phyloP scores from a whole-genome alignment of 768 basidiomycete genomes.

The Boletus tylopilopsis region DNA sequence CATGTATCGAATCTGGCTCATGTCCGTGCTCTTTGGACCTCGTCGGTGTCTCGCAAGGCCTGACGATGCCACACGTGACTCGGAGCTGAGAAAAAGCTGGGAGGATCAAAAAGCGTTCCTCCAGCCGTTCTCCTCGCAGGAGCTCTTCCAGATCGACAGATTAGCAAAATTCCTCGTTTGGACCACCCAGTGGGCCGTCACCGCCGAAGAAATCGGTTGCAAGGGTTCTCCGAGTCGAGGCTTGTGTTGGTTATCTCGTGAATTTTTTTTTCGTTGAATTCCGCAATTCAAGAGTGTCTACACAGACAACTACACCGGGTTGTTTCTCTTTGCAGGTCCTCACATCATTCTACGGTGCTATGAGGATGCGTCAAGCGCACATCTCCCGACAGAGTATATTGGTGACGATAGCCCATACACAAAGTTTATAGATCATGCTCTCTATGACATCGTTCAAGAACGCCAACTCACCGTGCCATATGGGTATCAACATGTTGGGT shows the following conservation, averaged over 20 bases:
- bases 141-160: background rate
- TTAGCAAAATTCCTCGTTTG: background rate
- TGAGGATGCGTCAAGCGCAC: background rate
- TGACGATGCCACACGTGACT: background rate
- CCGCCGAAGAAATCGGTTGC: background rate
- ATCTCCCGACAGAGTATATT: background rate
- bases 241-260: background rate
- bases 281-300: background rate
- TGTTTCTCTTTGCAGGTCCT: slow-evolving; percentile 11
- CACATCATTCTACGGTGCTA: slow-evolving; percentile 5
- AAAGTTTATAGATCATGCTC: background rate
- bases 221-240: background rate
- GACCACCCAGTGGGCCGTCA: background rate
- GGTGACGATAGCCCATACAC: background rate
- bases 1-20: slow-evolving; percentile 28
- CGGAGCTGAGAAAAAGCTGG: background rate
- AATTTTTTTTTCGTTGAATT: background rate
- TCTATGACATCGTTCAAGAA: background rate
- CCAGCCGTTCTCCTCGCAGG: background rate
- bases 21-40: slow-evolving; percentile 9
- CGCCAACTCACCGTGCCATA: background rate
- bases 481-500: background rate
- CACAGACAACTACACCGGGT: background rate
- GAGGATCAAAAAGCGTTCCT: slow-evolving; percentile 1
- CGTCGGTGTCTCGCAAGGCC: background rate